These are phyloP conservation scores for Pichia californica DNA, from an alignment of 805 yeast genomes.

Conservation along the genomic window DNA sequence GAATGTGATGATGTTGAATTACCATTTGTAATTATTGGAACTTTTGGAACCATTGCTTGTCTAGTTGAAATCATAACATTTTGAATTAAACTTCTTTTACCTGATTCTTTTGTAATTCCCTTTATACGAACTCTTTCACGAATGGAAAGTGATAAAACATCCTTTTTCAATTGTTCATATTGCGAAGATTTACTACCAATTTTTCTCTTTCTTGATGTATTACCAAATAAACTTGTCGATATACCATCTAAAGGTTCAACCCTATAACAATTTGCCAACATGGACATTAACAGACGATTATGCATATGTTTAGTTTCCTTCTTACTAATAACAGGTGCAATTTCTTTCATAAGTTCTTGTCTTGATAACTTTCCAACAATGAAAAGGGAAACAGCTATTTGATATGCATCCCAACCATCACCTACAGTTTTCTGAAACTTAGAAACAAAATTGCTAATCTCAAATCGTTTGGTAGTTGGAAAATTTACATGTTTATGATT, in stretches of 20 bases:
- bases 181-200: constrained; percentile 56
- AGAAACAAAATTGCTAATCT: constrained; percentile 59
- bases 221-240: constrained; percentile 43
- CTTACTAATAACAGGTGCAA: constrained; percentile 47
- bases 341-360: constrained; percentile 55
- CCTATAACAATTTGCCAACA: constrained; percentile 76
- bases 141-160: constrained; percentile 78
- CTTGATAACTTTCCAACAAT: constrained; percentile 76
- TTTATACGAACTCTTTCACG: constrained; percentile 82
- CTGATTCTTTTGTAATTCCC: constrained; percentile 74
- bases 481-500: not conserved
- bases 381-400: constrained; percentile 69
- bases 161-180: constrained; percentile 75
- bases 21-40: constrained; percentile 61
- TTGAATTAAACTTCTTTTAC: constrained; percentile 67
- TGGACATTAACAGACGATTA: constrained; percentile 74
- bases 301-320: constrained; percentile 54
- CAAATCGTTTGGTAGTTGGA: constrained; percentile 35
- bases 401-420: constrained; percentile 78
- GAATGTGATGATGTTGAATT: not conserved
- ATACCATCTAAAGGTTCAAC: constrained; percentile 62
- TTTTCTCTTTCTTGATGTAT: constrained; percentile 34
- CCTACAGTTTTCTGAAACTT: constrained; percentile 74
- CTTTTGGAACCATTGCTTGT: constrained; percentile 71
- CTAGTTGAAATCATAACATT: constrained; percentile 65